These are phyloP conservation scores for Nematocida major DNA, from an alignment of 371 early-diverging fungal genomes.

Conservation along the genomic window DNA sequence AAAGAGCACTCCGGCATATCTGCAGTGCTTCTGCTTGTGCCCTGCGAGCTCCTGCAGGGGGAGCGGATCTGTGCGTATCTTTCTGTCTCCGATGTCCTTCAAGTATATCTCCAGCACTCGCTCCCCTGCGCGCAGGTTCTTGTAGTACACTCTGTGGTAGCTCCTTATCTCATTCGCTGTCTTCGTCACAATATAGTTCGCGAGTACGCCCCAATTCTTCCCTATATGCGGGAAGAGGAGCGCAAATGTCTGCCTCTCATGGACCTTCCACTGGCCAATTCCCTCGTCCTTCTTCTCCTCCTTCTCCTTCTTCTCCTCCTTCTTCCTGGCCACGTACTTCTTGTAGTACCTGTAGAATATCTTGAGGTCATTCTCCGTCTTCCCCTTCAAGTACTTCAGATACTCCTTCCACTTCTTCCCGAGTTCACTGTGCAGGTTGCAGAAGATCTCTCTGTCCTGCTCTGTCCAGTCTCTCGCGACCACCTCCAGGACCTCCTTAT, in stretches of 20 bases:
- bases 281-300: not conserved
- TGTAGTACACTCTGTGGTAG: conserved; percentile 58
- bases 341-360: conserved; percentile 56
- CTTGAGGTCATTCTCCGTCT: conserved; percentile 56
- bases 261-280: conserved; percentile 46
- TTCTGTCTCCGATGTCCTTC: conserved; percentile 35
- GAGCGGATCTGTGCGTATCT: conserved; percentile 38
- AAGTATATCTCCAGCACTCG: conserved; percentile 55
- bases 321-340: conserved; percentile 3
- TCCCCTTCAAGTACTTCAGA: conserved; percentile 19
- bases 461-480: conserved; percentile 52
- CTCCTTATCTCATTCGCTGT: conserved; percentile 53
- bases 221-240: conserved; percentile 60
- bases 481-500: conserved; percentile 48
- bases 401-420: conserved; percentile 53
- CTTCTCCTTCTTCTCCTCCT: conserved; percentile 2
- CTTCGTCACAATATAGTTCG: conserved; percentile 54
- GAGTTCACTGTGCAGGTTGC: not conserved
- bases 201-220: conserved; percentile 58
- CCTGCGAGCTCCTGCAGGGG: not conserved
- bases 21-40: conserved; percentile 15
- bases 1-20: conserved; percentile 49
- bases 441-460: conserved; percentile 49
- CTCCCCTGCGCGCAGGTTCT: conserved; percentile 52
- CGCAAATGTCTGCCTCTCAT: conserved; percentile 62